phyloP scores from a whole-genome alignment of 2,329 filamentous ascomycete genomes.

The Paecilomyces sp. region DNA sequence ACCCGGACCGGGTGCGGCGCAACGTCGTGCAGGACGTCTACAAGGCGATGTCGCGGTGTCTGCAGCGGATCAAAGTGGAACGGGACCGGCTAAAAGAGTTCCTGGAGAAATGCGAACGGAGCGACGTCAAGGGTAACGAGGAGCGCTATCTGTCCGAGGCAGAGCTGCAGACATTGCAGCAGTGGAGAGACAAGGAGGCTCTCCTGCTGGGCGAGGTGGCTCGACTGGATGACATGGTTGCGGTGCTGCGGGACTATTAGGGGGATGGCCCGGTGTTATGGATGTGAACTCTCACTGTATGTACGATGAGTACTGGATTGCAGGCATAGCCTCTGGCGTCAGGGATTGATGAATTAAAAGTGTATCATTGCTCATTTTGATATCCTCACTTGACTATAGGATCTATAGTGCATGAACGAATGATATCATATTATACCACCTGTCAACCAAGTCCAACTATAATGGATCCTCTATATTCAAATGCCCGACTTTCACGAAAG shows the following conservation, averaged over 20 bases:
- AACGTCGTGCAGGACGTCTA: slow-evolving; percentile 75
- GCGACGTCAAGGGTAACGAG: slow-evolving; percentile 77
- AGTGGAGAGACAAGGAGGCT: slow-evolving; percentile 56
- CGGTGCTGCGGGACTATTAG: slow-evolving; percentile 72
- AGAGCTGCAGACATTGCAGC: slow-evolving; percentile 63
- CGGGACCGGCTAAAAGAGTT: slow-evolving; percentile 64
- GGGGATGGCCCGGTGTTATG: not conserved
- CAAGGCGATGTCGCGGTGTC: slow-evolving; percentile 77
- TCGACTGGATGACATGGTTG: slow-evolving; percentile 77
- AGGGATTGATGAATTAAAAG: not conserved
- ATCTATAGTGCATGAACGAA: too few species aligned
- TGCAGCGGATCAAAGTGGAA: slow-evolving; percentile 75
- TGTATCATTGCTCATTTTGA: not conserved
- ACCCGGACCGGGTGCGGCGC: slow-evolving; percentile 62
- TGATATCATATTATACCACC: too few species aligned
- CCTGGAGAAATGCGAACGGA: slow-evolving; percentile 73
- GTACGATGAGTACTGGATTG: not conserved
- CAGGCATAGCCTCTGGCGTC: not conserved
- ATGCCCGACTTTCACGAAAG: not conserved
- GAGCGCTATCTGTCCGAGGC: slow-evolving; percentile 69
- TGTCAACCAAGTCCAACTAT: too few species aligned
- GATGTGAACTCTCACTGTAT: not conserved
- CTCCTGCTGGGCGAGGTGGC: slow-evolving; percentile 72
- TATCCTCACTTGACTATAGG: too few species aligned
- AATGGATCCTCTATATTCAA: not conserved